Percentiles rank a stretch among this genome's conserved stretches.
Conservation (phyloP, 805 yeast genomes). For the Kregervanrija pseudodelftensis region DNA sequence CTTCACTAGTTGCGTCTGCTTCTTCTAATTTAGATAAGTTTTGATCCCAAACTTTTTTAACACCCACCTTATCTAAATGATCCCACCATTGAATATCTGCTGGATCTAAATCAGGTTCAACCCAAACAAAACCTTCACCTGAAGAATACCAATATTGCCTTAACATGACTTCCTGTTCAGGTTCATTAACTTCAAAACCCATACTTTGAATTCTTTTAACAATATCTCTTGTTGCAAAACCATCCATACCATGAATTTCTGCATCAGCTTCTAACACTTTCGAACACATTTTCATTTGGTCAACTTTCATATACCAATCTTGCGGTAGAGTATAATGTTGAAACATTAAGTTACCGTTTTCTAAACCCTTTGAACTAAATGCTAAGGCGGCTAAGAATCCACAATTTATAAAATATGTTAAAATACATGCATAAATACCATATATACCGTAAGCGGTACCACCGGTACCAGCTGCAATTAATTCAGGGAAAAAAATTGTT, state of each 20-base stretch:
- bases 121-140: conserved; percentile 85
- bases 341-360: conserved; percentile 53
- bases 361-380: conserved; percentile 41
- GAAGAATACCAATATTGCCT: conserved; percentile 85
- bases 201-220: conserved; percentile 29
- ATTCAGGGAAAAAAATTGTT: conserved; percentile 27
- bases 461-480: conserved; percentile 27
- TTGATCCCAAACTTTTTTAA: conserved; percentile 26
- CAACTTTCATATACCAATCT: conserved; percentile 58
- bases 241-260: conserved; percentile 37
- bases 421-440: conserved; percentile 39
- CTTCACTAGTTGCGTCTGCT: conserved; percentile 8
- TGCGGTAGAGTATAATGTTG: conserved; percentile 56
- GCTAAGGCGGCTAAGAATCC: conserved; percentile 36
- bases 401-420: conserved; percentile 42
- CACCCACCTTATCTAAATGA: conserved; percentile 25
- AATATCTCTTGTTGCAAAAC: conserved; percentile 30
- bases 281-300: conserved; percentile 61
- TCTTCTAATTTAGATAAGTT: conserved; percentile 17
- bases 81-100: conserved; percentile 46
- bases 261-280: conserved; percentile 62
- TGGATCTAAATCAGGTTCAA: conserved; percentile 86
- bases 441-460: conserved; percentile 27
- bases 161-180: conserved; percentile 58
- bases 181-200: conserved; percentile 37